These are phyloP conservation scores for Aspergillus panamensis DNA, from an alignment of 495 filamentous ascomycete species.

Conservation along the genomic window DNA sequence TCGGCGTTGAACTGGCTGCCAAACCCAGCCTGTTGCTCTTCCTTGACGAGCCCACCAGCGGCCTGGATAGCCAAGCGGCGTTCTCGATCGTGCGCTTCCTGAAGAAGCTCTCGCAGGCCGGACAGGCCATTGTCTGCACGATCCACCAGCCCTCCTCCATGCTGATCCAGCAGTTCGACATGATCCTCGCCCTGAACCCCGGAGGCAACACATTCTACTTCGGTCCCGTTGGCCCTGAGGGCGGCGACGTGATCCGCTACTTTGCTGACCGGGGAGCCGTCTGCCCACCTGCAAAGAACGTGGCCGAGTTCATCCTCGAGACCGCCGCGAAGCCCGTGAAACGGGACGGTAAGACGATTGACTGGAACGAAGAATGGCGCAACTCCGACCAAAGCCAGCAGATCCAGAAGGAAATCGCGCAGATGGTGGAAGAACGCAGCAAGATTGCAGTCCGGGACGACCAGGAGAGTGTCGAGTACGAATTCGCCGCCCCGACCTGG, in stretches of 20 bases:
- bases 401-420: constrained; percentile 57
- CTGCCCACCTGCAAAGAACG: constrained; percentile 64
- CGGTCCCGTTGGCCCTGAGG: constrained; percentile 65
- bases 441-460: constrained; percentile 40
- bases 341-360: constrained; percentile 48
- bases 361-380: constrained; percentile 73
- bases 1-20: constrained; percentile 88
- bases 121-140: constrained; percentile 75
- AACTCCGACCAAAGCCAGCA: constrained; percentile 53
- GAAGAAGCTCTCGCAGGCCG: constrained; percentile 72
- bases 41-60: constrained; percentile 78
- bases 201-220: constrained; percentile 75
- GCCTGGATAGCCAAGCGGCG: constrained; percentile 80
- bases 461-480: constrained; percentile 36
- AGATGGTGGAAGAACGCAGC: constrained; percentile 53
- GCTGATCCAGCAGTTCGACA: constrained; percentile 73
- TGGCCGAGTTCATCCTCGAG: constrained; percentile 84
- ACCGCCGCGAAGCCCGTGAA: constrained; percentile 61
- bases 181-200: constrained; percentile 66
- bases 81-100: constrained; percentile 88
- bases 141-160: constrained; percentile 76
- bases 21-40: constrained; percentile 79
- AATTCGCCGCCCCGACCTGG: constrained; percentile 61
- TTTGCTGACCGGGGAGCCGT: constrained; percentile 59
- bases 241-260: constrained; percentile 59